These are phyloP conservation scores for Leptoxyphium fumago DNA, from an alignment of 2,329 filamentous ascomycete genomes.

Conservation along the genomic window DNA sequence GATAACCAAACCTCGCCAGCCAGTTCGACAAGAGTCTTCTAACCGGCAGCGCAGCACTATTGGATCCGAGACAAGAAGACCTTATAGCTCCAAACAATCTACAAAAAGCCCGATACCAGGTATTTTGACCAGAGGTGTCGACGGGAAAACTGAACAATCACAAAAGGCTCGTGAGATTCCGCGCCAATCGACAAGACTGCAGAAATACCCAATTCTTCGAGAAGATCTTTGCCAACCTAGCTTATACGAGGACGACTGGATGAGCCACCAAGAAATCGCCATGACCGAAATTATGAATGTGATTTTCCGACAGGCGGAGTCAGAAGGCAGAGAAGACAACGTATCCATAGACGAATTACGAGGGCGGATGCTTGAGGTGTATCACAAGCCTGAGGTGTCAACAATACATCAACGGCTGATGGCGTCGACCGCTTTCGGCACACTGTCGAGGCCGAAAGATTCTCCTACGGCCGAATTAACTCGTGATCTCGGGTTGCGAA, in stretches of 20 bases:
- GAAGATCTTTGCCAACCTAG: slow-evolving; percentile 42
- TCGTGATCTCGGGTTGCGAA: slow-evolving; percentile 43
- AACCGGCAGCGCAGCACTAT: no score
- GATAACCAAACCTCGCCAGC: no score
- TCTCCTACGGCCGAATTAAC: slow-evolving; percentile 33
- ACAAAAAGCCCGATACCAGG: no score
- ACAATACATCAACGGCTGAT: slow-evolving; percentile 42
- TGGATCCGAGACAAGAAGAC: no score
- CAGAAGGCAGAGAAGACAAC: slow-evolving; percentile 4
- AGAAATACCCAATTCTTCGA: slow-evolving; percentile 34
- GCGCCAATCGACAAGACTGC: slow-evolving; percentile 6
- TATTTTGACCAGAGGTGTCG: no score
- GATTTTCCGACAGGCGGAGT: slow-evolving; percentile 32
- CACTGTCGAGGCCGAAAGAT: slow-evolving; percentile 41
- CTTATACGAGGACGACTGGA: slow-evolving; percentile 49
- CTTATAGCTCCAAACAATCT: no score
- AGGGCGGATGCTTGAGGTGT: slow-evolving; percentile 36
- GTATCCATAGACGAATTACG: slow-evolving; percentile 19
- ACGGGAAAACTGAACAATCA: no score
- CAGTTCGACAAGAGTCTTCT: no score
- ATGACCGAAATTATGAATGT: slow-evolving; percentile 46
- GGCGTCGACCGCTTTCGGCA: slow-evolving; percentile 43
- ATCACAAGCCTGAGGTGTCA: slow-evolving; percentile 37
- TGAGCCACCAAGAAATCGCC: slow-evolving; percentile 45
- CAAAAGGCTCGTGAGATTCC: background rate